Conservation (phyloP, 768 basidiomycete species). For the Boletus reticulatus region DNA sequence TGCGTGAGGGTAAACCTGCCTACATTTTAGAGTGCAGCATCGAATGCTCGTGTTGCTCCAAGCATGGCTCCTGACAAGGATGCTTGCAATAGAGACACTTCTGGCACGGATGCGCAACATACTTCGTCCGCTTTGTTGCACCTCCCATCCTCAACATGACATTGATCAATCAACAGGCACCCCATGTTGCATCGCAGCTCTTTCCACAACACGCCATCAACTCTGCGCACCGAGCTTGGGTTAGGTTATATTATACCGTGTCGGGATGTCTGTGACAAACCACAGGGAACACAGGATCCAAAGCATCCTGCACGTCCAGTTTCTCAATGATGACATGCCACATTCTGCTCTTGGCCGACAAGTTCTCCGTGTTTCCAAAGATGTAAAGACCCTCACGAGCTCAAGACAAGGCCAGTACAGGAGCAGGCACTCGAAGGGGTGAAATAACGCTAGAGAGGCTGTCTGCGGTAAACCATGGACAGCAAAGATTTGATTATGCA, state of each 20-base stretch:
- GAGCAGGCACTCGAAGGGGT: too few species aligned
- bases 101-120: constrained; percentile 49
- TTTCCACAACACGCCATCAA: constrained; percentile 53
- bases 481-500: too few species aligned
- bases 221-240: constrained; percentile 41
- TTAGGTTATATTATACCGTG: constrained; percentile 30
- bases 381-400: constrained; percentile 74
- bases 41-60: constrained; percentile 48
- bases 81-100: constrained; percentile 55
- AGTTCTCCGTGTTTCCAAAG: constrained; percentile 60
- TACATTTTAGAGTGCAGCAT: constrained; percentile 46
- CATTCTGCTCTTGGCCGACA: constrained; percentile 49
- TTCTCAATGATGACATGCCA: constrained; percentile 61
- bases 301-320: constrained; percentile 42
- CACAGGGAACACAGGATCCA: constrained; percentile 56
- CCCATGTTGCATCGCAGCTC: constrained; percentile 47
- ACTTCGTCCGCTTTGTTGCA: constrained; percentile 31
- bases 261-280: constrained; percentile 56
- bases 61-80: constrained; percentile 48
- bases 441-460: background rate
- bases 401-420: constrained; percentile 64
- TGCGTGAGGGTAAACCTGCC: constrained; percentile 54
- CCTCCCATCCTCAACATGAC: background rate
- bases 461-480: too few species aligned
- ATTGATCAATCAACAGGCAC: constrained; percentile 41